These are phyloP conservation scores for Pichia sp. DNA, from an alignment of 1,139 yeast species.

Conservation along the genomic window DNA sequence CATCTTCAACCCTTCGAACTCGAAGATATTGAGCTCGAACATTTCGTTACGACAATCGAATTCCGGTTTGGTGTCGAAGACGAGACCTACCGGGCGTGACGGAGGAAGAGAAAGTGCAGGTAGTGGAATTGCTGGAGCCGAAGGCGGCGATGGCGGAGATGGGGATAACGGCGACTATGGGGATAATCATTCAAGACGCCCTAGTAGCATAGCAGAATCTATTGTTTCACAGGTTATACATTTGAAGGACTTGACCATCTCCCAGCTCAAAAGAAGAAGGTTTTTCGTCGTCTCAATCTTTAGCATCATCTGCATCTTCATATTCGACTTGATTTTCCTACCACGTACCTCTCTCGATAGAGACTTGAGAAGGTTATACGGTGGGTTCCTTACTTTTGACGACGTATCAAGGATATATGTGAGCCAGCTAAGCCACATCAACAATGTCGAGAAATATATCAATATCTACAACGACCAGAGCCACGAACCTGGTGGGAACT, in stretches of 20 bases:
- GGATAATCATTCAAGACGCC: not conserved
- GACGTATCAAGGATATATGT: conserved; percentile 55
- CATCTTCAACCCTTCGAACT: conserved; percentile 9
- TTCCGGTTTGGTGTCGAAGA: not conserved
- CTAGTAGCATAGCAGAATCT: conserved; percentile 24
- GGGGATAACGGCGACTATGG: not conserved
- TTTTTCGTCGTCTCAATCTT: conserved; percentile 32
- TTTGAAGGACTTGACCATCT: conserved; percentile 27
- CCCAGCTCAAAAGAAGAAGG: conserved; percentile 34
- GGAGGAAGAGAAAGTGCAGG: not conserved
- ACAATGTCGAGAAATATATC: conserved; percentile 37
- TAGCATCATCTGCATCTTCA: conserved; percentile 47
- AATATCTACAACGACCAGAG: conserved; percentile 35
- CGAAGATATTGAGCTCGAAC: conserved; percentile 3
- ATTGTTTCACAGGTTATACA: conserved; percentile 26
- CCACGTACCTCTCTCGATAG: conserved; percentile 85
- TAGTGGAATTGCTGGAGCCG: conserved; percentile 4
- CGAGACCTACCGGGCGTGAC: not conserved
- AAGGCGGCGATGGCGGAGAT: not conserved
- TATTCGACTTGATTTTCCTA: conserved; percentile 67
- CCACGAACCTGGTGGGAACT: conserved; percentile 44
- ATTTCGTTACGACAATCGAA: not conserved
- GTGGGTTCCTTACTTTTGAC: conserved; percentile 55
- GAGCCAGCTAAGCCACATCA: conserved; percentile 33
- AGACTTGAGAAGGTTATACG: conserved; percentile 75